Base-by-base conservation (phyloP, 176 grass and related monocot species). In the Oryza meyeriana region DNA sequence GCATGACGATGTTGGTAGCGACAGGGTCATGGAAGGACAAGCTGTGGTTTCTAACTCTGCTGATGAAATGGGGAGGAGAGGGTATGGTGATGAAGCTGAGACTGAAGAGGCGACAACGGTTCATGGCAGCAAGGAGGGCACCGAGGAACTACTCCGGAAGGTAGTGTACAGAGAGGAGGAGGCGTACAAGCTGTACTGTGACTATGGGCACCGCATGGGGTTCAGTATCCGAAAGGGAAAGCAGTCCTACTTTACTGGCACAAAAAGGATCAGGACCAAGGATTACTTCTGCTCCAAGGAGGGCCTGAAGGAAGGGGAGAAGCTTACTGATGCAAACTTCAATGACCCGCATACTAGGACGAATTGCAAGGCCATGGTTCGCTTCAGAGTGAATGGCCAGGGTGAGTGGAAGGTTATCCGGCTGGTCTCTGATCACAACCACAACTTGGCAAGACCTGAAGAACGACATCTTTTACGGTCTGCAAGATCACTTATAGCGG, bases 201-300 rank as follows among this genome's bases (percentile, higher is more conserved):
- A 94, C 47, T 94, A 94, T 0, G 93, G 93, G 73, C 93, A 94
- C 81, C 79, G 83, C 59, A 94, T 85, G 44, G 93, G 93, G 69
- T 94, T 94, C 82, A 94, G 93, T 52, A 79, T 94, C 50, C 83
- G 93, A 29, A 94, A 92, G 81, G 93, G 93, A 45, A 94, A 94
- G 74, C 93, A 94, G 71, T 94, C 90, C 39, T 94, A 94, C 84
- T 94, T 89, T 75, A 89, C 90, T 0, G 93, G 93, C 76, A 94
- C 93, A 11, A 94, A 94, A 74, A 82, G 76, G 85, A 89, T 94
- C 42, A 77, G 93, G 33, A 92, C 93, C 34, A 94, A 94, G 81
- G 93, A 94, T 73, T 94, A 94, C 39, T 94, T 89, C 87, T 94
- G 93, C 87, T 94, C 93, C 66, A 94, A 94, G 71, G 93, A 94